These are phyloP conservation scores for Alloteropsis semialata DNA, from an alignment of 176 grass and related monocot genomes.

Conservation along the genomic window DNA sequence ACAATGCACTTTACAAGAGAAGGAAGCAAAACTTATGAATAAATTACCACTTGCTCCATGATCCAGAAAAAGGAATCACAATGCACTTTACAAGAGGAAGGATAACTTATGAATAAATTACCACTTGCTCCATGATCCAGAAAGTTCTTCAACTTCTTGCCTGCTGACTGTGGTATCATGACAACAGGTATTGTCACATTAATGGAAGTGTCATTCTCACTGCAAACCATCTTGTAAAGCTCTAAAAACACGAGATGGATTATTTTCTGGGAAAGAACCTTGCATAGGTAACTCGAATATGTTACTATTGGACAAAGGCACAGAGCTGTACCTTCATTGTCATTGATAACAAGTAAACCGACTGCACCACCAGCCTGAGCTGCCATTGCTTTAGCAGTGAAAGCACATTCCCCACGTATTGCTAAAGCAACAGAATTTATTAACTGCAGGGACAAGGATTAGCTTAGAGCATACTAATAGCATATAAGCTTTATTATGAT, in stretches of 20 bases:
- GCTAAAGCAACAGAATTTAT: slow-evolving; percentile 69
- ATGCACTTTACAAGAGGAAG: not conserved
- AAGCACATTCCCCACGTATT: slow-evolving; percentile 82
- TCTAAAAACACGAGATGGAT: slow-evolving; percentile 48
- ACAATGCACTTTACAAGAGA: not conserved
- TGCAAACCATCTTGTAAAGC: slow-evolving; percentile 98
- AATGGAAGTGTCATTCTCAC: slow-evolving; percentile 85
- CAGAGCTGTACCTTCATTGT: slow-evolving; percentile 70
- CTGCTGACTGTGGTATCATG: slow-evolving; percentile 88
- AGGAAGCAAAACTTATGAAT: slow-evolving; percentile 20
- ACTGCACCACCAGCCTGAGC: slow-evolving; percentile 72
- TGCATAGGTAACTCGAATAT: slow-evolving; percentile 12
- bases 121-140: slow-evolving; percentile 57
- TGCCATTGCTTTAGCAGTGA: slow-evolving; percentile 82
- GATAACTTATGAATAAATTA: slow-evolving; percentile 36
- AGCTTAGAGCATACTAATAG: slow-evolving; percentile 8
- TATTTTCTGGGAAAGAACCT: slow-evolving; percentile 11
- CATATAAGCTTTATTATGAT: not conserved
- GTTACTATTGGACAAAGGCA: slow-evolving; percentile 9
- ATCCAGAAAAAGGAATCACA: slow-evolving; percentile 31
- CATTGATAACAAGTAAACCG: slow-evolving; percentile 89
- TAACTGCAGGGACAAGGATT: slow-evolving; percentile 45
- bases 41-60: slow-evolving; percentile 53
- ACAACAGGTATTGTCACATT: slow-evolving; percentile 85
- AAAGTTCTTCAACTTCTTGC: slow-evolving; percentile 56